A percentile compares a stretch with the other conserved stretches of the same genome.
Conservation (phyloP, 2,329 filamentous ascomycete genomes). For the Fusarium aywerte region DNA sequence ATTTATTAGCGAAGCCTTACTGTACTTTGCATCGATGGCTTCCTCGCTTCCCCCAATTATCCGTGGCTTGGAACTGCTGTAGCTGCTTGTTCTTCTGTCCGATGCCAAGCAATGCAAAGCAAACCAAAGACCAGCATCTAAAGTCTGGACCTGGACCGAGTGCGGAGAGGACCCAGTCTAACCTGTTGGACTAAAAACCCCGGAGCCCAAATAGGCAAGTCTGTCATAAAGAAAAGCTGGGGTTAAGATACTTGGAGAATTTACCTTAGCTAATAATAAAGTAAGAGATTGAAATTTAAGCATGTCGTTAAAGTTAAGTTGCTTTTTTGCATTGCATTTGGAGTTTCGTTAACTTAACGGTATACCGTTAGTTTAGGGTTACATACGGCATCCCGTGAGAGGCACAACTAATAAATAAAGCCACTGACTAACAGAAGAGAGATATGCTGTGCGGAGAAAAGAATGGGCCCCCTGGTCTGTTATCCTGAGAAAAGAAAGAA, state of each 20-base stretch:
- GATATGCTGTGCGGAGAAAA: constrained; percentile 20
- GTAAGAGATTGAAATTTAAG: constrained; percentile 36
- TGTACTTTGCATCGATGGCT: background rate
- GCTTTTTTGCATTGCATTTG: constrained; percentile 7
- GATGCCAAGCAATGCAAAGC: constrained; percentile 18
- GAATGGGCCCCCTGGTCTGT: background rate
- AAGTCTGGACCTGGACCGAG: constrained; percentile 15
- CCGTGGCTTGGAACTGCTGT: background rate
- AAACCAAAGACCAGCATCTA: constrained; percentile 2
- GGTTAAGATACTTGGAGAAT: constrained; percentile 27
- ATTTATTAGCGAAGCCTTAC: background rate
- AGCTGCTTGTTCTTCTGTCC: background rate
- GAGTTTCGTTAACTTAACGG: background rate
- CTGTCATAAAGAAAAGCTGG: constrained; percentile 3
- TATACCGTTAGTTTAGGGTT: constrained; percentile 6
- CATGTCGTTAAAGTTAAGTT: constrained; percentile 16
- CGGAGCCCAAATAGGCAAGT: constrained; percentile 13
- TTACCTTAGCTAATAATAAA: constrained; percentile 38
- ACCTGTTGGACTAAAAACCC: background rate
- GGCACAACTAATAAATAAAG: background rate
- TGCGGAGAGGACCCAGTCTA: constrained; percentile 15
- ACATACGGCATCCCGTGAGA: too few relatives aligned
- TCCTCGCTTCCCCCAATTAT: background rate
- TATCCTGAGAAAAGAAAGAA: constrained; percentile 1
- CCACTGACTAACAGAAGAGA: constrained; percentile 21